Percentiles rank a stretch among this genome's conserved stretches.
Evolutionary conservation across 805 yeast genomes (phyloP).

Genomic region (Barnettozyma botsteinii): DNA sequence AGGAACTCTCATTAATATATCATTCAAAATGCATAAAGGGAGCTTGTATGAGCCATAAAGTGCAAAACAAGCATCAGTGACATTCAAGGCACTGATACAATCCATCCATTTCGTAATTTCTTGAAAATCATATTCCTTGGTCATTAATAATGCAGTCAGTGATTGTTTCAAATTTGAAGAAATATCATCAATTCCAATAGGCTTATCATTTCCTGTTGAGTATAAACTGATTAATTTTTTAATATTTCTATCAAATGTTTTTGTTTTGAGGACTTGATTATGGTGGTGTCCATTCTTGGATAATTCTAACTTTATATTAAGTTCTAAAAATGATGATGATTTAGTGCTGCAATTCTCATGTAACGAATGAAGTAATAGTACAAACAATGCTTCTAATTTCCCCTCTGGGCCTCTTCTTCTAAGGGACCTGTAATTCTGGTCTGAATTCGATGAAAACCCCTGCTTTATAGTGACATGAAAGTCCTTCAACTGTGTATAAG

Average conservation of each 20-base stretch:
- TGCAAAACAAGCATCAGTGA: slow-evolving; percentile 30
- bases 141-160: background rate
- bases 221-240: background rate
- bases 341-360: slow-evolving; percentile 6
- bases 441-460: background rate
- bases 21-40: slow-evolving; percentile 36
- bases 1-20: slow-evolving; percentile 33
- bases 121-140: slow-evolving; percentile 4
- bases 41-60: slow-evolving; percentile 27
- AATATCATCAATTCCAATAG: no score
- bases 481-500: background rate
- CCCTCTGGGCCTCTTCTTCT: slow-evolving; percentile 3
- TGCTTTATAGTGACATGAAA: background rate
- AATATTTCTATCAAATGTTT: no score
- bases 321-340: no score
- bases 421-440: background rate
- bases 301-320: no score
- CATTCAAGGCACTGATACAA: slow-evolving; percentile 28
- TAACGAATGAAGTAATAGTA: slow-evolving; percentile 14
- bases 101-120: slow-evolving; percentile 14
- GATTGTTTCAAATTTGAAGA: no score
- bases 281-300: no score
- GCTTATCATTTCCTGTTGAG: slow-evolving; percentile 3
- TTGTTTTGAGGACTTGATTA: no score
- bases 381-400: slow-evolving; percentile 11